Base-by-base conservation (phyloP, 1,139 yeast species). In the Kodamaea plutei region DNA sequence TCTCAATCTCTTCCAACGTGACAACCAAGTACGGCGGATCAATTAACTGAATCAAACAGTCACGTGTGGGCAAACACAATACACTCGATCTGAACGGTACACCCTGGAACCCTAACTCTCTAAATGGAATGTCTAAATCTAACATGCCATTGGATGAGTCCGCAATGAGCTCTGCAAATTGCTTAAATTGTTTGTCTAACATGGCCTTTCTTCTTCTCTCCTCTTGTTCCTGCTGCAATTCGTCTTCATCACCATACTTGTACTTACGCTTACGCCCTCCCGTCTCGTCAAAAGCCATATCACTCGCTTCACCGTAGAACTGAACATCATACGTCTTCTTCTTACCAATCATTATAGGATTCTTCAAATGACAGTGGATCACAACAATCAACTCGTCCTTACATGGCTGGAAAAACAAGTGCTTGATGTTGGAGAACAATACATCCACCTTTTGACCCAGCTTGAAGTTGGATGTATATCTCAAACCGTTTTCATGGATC, bases 221-320 rank as follows among this genome's bases (percentile, higher is more conserved):
- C 60, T 91, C 97, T 61, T 91, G 97, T 63, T 93, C 99, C 58
- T 91, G 97, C 61, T 93, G 98, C 44, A 93, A 69, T 62, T 91
- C 99, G 58, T 91, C 98, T 60, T 91, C 98, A 55, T 91, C 99
- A 33, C 98, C 99, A 52, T 91, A 91, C 53, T 96, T 68, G 68
- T 88, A 85, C 44, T 83, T 81, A 58, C 84, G 69, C 68, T 88
- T 85, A 41, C 94, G 76, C 39, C 94, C 94, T 39, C 97, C 96
- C 21, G 99, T 91, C 61, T 91, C 99, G 60, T 91, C 99, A 50
- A 87, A 88, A 3, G 95, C 83, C 73, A 89, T 84, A 55, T 91
- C 99, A 30, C 95, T 79, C 9, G 97, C 97, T 58, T 91, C 99
- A 45, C 97, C 74, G 63, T 89, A 91, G 54, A 91, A 88, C 61